Conservation (phyloP, 2,329 filamentous ascomycete genomes). For the Blumeria hordei region DNA sequence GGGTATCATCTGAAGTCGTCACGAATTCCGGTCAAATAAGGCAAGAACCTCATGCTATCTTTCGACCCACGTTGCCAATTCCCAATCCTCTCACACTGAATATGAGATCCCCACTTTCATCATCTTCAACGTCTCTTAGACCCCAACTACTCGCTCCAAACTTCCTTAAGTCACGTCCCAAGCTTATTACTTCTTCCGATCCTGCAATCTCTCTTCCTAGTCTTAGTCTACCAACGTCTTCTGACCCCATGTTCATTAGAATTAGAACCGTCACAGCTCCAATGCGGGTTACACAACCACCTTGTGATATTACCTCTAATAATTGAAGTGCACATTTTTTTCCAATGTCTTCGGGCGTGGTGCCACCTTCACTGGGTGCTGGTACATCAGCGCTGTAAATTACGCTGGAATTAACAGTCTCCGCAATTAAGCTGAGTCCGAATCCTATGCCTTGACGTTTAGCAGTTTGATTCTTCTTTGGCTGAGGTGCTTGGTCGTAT, state of each 20-base stretch:
- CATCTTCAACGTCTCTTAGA: constrained; percentile 46
- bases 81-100: constrained; percentile 82
- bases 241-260: constrained; percentile 93
- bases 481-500: constrained; percentile 39
- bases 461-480: constrained; percentile 29
- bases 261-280: constrained; percentile 55
- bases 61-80: constrained; percentile 84
- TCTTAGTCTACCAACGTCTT: constrained; percentile 74
- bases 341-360: constrained; percentile 75
- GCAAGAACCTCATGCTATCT: constrained; percentile 33
- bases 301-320: constrained; percentile 56
- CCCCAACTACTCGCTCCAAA: constrained; percentile 88
- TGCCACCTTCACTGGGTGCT: constrained; percentile 51
- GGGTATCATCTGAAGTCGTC: too few relatives aligned
- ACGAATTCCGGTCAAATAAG: too few relatives aligned
- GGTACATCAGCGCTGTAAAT: constrained; percentile 72
- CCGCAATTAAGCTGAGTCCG: constrained; percentile 71
- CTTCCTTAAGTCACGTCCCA: constrained; percentile 65
- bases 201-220: constrained; percentile 63
- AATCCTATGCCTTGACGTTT: constrained; percentile 69
- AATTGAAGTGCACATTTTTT: constrained; percentile 73
- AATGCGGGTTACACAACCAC: constrained; percentile 54
- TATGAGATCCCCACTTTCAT: constrained; percentile 42
- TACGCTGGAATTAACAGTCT: constrained; percentile 59
- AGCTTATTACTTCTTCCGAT: constrained; percentile 51